phyloP scores from a whole-genome alignment of 2,329 filamentous ascomycete genomes.

The Grosmannia huntii region DNA sequence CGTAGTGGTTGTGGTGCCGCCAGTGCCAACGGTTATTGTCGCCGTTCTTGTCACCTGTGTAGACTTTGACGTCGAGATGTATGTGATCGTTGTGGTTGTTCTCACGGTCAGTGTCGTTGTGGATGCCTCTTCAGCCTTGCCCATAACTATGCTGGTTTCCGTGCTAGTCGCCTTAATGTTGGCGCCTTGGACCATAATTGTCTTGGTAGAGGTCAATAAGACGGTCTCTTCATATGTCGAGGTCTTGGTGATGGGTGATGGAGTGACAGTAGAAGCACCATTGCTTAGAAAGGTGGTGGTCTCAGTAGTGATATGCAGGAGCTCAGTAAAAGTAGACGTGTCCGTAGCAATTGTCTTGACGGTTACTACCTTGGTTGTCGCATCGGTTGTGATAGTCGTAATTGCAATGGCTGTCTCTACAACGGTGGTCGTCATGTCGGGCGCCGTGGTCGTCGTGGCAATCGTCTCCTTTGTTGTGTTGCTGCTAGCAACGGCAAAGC shows the following conservation, averaged over 20 bases:
- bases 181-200: background rate
- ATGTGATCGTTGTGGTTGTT: background rate
- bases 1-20: background rate
- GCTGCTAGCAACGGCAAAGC: slow-evolving; percentile 20
- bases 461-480: background rate
- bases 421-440: background rate
- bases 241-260: background rate
- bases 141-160: background rate
- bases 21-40: background rate
- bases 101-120: background rate
- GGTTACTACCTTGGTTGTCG: background rate
- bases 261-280: background rate
- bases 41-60: background rate
- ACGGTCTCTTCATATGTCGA: background rate
- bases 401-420: background rate
- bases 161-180: background rate
- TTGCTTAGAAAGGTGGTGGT: background rate
- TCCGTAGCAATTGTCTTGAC: background rate
- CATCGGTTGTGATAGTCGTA: background rate
- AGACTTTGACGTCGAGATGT: background rate
- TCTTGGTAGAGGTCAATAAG: background rate
- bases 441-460: background rate
- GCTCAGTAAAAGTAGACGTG: background rate
- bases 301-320: background rate
- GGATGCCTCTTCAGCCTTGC: background rate